Evolutionary conservation across 1,284 basidiomycete genomes (phyloP).

Genomic region (Ustilago tritici): DNA sequence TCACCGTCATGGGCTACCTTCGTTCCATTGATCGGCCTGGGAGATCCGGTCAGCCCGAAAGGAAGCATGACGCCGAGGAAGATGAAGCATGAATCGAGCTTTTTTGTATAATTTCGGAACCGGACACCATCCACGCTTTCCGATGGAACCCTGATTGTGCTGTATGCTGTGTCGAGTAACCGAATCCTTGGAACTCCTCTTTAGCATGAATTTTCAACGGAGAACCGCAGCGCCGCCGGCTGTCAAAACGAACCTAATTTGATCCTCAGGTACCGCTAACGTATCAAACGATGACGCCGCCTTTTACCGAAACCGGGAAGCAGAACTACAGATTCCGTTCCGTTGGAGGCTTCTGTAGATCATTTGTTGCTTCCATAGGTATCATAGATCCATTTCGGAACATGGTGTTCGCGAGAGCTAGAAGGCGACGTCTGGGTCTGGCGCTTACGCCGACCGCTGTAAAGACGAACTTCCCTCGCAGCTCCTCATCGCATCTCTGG

Average conservation of each 20-base stretch:
- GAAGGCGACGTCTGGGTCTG: background rate
- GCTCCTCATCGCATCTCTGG: too few species aligned
- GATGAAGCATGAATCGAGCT: conserved; percentile 1
- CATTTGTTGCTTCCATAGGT: background rate
- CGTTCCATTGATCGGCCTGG: conserved; percentile 38
- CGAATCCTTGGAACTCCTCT: conserved; percentile 5
- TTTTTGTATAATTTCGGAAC: background rate
- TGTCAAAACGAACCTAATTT: background rate
- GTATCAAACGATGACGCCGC: background rate
- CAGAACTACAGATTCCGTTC: background rate
- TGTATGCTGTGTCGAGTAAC: background rate
- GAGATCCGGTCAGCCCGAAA: background rate
- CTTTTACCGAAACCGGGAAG: background rate
- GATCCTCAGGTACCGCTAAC: background rate
- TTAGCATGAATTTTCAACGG: conserved; percentile 3
- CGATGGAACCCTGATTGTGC: background rate
- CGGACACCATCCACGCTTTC: background rate
- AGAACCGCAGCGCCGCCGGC: conserved; percentile 3
- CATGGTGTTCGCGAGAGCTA: background rate
- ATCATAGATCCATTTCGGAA: background rate
- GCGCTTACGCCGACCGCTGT: background rate
- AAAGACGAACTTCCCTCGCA: too few species aligned
- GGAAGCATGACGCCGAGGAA: background rate
- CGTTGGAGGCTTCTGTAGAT: background rate
- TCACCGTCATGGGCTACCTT: conserved; percentile 37